Evolutionary conservation across 257 asterid genomes (phyloP), one percentile per base, ranked within the genome.

Genomic region (Agastache rugosa): DNA sequence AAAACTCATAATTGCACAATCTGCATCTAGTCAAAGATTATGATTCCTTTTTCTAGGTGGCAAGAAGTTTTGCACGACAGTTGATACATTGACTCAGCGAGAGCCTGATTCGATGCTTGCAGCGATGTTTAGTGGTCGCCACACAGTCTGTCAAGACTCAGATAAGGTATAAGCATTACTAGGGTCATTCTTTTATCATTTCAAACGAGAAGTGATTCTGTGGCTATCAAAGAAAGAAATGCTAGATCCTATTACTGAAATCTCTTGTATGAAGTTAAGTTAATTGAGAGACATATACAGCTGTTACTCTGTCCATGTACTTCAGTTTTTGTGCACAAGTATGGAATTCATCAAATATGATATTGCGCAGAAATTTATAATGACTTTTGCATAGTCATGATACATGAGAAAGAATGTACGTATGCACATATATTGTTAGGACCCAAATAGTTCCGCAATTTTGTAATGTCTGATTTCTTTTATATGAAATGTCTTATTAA

Each of bases 91-190:
- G 86, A 89, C 96, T 25, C 93, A 83, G 75, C 87, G 97, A 20
- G 97, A 93, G 79, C 97, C 98, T 34, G 87, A 89, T 60, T 93
- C 97, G 51, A 93, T 93, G 97, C 96, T 93, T 72, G 93, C 96
- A 9, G 98, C 96, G 29, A 93, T 93, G 96, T 93, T 91, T 84
- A 93, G 98, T 76, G 98, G 96, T 68, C 93, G 97, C 61, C 97
- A 93, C 83, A 81, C 94, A 39, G 71, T 91, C 77, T 74, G 78
- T 79, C 91, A 82, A 74, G 96, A 88, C 51, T 71, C 93, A 37
- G 90, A 87, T 16, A 90, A 86, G 97, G 97, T 88, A 85, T 44
- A 34, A 35, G 17, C 72, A 64, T 75, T 39, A 73, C 31, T 61
- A 8, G 60, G 51, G 12, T 23, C 51, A 10, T 69, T 66, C 66